Evolutionary conservation across 75 land plant genomes (phyloP).

Genomic region (Selaginella tamariscina): DNA sequence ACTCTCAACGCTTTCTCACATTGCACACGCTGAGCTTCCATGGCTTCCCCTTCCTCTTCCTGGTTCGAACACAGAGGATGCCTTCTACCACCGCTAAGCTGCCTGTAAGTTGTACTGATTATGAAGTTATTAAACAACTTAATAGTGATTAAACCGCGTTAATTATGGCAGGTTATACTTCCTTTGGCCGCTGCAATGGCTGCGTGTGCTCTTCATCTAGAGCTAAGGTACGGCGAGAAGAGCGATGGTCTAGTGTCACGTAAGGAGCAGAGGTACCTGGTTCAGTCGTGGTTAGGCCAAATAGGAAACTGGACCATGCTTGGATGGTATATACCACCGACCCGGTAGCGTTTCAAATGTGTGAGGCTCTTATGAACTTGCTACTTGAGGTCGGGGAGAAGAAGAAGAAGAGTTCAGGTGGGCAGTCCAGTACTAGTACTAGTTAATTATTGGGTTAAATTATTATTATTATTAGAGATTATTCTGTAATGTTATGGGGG

Average conservation of each 20-base stretch:
- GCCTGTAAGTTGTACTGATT: too few species aligned
- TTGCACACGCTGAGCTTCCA: conserved; percentile 94
- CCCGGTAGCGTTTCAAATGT: conserved; percentile 74
- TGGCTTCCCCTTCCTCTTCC: conserved; percentile 27
- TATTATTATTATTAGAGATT: too few species aligned
- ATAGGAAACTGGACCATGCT: conserved; percentile 83
- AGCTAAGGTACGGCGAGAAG: conserved; percentile 75
- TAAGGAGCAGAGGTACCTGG: conserved; percentile 96
- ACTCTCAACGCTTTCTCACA: conserved; percentile 69
- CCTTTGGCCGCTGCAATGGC: conserved; percentile 97
- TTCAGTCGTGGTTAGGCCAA: conserved; percentile 70
- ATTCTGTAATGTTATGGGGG: too few species aligned
- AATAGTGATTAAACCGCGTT: too few species aligned
- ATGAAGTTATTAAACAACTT: too few species aligned
- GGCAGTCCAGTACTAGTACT: background rate
- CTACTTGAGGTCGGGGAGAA: conserved; percentile 41
- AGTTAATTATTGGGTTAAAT: too few species aligned
- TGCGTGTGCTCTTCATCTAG: conserved; percentile 77
- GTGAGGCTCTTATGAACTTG: conserved; percentile 76
- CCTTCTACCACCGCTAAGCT: conserved; percentile 36
- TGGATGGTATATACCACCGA: conserved; percentile 94
- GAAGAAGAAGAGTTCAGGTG: conserved; percentile 13
- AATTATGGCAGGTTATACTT: too few species aligned
- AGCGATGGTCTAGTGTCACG: conserved; percentile 96
- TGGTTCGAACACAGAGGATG: conserved; percentile 9